Evolutionary conservation across 2,329 filamentous ascomycete genomes (phyloP).

Genomic region (Boeremia exigua): DNA sequence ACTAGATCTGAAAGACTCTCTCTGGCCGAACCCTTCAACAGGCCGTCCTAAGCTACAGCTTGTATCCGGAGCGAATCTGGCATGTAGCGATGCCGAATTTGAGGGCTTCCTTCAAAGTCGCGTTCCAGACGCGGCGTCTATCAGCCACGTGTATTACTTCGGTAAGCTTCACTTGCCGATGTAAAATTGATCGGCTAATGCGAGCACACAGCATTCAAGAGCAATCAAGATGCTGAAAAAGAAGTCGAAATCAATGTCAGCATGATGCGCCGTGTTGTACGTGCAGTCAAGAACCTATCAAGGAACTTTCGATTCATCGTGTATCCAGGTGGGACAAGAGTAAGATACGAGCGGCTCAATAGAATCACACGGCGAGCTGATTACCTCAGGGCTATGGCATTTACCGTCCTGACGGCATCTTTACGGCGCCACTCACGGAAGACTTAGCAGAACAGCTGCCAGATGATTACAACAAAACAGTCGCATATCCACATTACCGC

Average conservation of each 20-base stretch:
- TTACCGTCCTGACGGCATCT: slow-evolving; percentile 35
- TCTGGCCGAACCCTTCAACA: slow-evolving; percentile 39
- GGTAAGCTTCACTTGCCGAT: slow-evolving; percentile 24
- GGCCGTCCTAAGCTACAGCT: slow-evolving; percentile 32
- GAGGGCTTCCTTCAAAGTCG: slow-evolving; percentile 32
- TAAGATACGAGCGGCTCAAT: not conserved
- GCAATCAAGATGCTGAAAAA: not conserved
- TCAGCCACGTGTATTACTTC: slow-evolving; percentile 49
- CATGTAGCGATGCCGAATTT: slow-evolving; percentile 25
- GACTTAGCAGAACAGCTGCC: slow-evolving; percentile 32
- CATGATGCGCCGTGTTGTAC: slow-evolving; percentile 45
- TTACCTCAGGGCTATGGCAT: slow-evolving; percentile 25
- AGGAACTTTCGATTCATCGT: slow-evolving; percentile 40
- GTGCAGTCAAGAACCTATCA: slow-evolving; percentile 37
- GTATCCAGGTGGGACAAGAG: slow-evolving; percentile 42
- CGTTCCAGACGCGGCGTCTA: slow-evolving; percentile 31
- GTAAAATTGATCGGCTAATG: not conserved
- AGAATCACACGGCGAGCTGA: not conserved
- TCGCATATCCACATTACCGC: slow-evolving; percentile 47
- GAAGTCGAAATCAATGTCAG: slow-evolving; percentile 37
- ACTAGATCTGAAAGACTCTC: slow-evolving; percentile 38
- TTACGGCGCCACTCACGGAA: slow-evolving; percentile 37
- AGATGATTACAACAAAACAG: slow-evolving; percentile 29
- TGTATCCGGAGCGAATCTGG: slow-evolving; percentile 45
- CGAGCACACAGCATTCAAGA: not conserved